These are phyloP conservation scores for Ophiognomonia clavigignenti-juglandacearum DNA, from an alignment of 2,329 filamentous ascomycete genomes.

Conservation along the genomic window DNA sequence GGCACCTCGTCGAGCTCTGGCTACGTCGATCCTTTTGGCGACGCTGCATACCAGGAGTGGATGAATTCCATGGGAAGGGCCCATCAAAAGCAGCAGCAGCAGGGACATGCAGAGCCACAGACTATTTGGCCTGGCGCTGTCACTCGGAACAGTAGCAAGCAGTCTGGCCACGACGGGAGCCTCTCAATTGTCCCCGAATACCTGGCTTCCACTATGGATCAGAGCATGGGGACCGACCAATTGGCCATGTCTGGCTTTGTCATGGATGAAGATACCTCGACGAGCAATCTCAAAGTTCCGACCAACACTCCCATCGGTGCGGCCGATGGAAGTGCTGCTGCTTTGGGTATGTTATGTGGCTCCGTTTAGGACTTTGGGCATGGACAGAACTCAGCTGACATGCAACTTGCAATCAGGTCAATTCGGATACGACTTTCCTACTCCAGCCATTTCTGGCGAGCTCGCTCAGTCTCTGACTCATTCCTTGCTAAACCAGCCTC, in stretches of 20 bases:
- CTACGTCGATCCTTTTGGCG: conserved; percentile 24
- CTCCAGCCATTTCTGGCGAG: conserved; percentile 28
- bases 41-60: conserved; percentile 23
- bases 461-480: conserved; percentile 39
- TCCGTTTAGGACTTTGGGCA: rapidly evolving
- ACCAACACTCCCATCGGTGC: conserved; percentile 36
- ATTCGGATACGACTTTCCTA: conserved; percentile 18
- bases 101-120: conserved; percentile 7
- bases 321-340: neutral
- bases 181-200: conserved; percentile 44
- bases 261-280: conserved; percentile 29
- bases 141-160: conserved; percentile 12
- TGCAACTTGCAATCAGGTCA: no score
- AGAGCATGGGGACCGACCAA: conserved; percentile 17
- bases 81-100: conserved; percentile 7
- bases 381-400: no score
- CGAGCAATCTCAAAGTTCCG: conserved; percentile 31
- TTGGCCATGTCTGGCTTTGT: conserved; percentile 25
- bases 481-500: conserved; percentile 44
- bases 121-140: conserved; percentile 14
- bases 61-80: conserved; percentile 14
- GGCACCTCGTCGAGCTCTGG: conserved; percentile 15
- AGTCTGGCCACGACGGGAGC: conserved; percentile 34
- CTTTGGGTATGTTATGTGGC: conserved; percentile 2
- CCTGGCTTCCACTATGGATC: conserved; percentile 17